Conservation (phyloP, 768 basidiomycete species). For the Mycena galopus region DNA sequence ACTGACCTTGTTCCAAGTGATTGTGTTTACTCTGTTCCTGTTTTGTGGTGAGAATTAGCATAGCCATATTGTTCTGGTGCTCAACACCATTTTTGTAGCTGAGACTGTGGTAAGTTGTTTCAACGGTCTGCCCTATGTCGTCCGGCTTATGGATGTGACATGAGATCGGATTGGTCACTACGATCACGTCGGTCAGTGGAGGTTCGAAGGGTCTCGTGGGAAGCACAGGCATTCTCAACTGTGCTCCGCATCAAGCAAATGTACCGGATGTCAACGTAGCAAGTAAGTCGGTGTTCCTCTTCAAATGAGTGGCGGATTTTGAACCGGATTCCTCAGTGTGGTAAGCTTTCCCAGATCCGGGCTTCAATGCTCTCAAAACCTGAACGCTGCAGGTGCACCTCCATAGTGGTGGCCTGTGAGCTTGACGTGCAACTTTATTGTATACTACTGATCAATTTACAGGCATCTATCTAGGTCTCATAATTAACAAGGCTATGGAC, state of each 20-base stretch:
- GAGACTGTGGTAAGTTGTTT: conserved; percentile 13
- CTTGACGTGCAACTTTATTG: neutral
- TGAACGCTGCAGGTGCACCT: conserved; percentile 6
- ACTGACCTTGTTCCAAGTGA: neutral
- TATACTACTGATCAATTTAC: neutral
- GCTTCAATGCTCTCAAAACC: neutral
- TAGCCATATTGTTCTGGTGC: neutral
- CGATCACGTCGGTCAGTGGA: conserved; percentile 6
- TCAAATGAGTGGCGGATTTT: neutral
- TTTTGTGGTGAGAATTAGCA: conserved; percentile 4
- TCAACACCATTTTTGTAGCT: neutral
- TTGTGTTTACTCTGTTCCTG: conserved; percentile 14
- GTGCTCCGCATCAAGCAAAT: neutral
- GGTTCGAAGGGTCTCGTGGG: neutral
- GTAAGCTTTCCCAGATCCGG: neutral
- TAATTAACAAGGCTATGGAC: conserved; percentile 3
- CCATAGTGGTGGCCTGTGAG: conserved; percentile 19
- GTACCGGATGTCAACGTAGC: conserved; percentile 23
- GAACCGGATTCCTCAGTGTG: neutral
- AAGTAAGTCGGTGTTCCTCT: conserved; percentile 2
- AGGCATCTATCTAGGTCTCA: conserved; percentile 23
- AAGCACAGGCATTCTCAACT: conserved; percentile 12
- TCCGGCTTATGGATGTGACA: neutral
- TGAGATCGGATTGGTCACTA: conserved; percentile 20
- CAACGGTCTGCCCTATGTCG: neutral